Base-by-base conservation (phyloP, 441 rosid genomes). In the Mallotus japonicus region DNA sequence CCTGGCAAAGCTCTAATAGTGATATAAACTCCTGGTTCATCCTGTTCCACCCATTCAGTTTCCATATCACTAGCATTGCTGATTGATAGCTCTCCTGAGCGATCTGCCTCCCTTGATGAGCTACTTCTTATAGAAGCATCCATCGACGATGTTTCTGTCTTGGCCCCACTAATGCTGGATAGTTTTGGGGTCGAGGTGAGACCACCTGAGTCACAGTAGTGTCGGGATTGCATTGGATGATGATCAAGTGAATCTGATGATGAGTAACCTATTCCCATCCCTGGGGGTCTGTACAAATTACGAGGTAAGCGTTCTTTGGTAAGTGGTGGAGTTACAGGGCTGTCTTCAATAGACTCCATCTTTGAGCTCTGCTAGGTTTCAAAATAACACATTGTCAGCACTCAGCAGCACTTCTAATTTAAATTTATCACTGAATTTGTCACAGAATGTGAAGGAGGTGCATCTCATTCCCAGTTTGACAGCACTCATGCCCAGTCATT, bases 41-140 rank as follows among this genome's bases (percentile, higher is more conserved):
- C 99, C 84, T 95, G 94, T 74, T 92, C 99, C 46, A 95, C 97
- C 99, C 99, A 95, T 72, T 95, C 97, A 53, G 85, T 82, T 60
- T 90, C 97, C 71, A 88, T 82, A 81, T 90, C 97, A 80, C 99
- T 95, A 63, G 94, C 99, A 77, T 88, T 90, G 81, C 99, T 95
- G 75, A 92, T 76, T 32, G 99, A 95, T 51, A 90, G 84, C 72
- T 94, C 99, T 49, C 90, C 97, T 0, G 98, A 94, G 57, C 89
- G 84, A 76, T 94, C 99, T 63, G 92, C 97, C 22, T 94, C 98
- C 81, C 97, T 92, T 0, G 99, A 94, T 4, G 97, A 94, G 79
- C 99, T 90, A 76, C 98, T 93, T 82, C 97, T 86, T 62, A 91
- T 89, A 2, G 98, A 93, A 60, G 97, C 97, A 82, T 92, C 97